Evolutionary conservation across 148 eudicot species (phyloP), one percentile per base, ranked within the genome.

Genomic region (Persicaria tinctoria): DNA sequence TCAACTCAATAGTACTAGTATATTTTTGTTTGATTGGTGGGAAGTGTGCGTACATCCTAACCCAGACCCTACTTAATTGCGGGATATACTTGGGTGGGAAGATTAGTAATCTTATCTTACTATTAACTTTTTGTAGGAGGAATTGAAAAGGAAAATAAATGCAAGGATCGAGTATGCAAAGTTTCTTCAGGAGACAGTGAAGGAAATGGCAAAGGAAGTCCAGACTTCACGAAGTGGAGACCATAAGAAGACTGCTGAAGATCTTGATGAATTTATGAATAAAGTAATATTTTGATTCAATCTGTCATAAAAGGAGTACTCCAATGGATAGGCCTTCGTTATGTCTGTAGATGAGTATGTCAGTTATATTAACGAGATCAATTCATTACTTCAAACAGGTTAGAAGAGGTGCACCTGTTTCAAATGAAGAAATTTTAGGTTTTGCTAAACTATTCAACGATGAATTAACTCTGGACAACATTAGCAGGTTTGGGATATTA

Each of bases 161-260:
- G 97, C 97, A 32, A 89, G 91, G 74, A 89, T 91, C 72, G 93
- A 91, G 70, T 91, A 91, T 85, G 97, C 97, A 57, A 89, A 88
- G 83, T 91, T 91, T 85, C 86, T 91, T 59, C 97, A 89, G 82
- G 93, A 89, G 8, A 91, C 97, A 0, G 92, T 85, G 76, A 86
- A 91, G 83, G 97, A 91, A 82, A 91, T 91, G 97, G 97, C 93
- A 1, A 91, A 87, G 80, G 97, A 91, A 85, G 86, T 89, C 47
- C 89, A 91, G 82, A 86, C 79, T 84, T 85, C 97, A 75, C 80
- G 92, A 53, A 91, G 90, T 80, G 97, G 93, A 66, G 93, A 89
- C 60, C 70, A 49, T 68, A 92, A 87, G 85, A 85, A 80, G 80
- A 92, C 92, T 8, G 97, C 94, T 0, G 88, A 88, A 82, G 94